Evolutionary conservation across 2,329 filamentous ascomycete species (phyloP), one percentile per base, ranked within the genome.

Genomic region (Talaromyces pinophilus): DNA sequence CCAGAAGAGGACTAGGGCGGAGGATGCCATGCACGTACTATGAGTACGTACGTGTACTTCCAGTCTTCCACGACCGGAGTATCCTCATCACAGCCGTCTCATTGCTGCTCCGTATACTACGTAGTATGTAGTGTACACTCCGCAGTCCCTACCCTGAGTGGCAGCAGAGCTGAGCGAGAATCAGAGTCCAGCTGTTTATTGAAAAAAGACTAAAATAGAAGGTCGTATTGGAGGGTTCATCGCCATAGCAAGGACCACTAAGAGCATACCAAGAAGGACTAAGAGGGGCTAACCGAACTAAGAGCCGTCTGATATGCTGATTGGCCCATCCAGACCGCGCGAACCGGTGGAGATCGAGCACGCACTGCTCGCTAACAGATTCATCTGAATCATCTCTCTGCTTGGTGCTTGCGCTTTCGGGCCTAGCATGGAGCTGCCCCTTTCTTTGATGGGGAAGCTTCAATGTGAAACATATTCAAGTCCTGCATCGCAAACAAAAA

Each of bases 321-420:
- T 55, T 55, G 30, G 52, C 13, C 4, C 3, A 10, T 30, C 13
- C 6, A 8, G 22, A 54, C 28, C 61, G 35, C 46, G 46, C 48
- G 61, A 63, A 63, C 61, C 48, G 35, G 61, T 63, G 61, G 61
- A 62, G 61, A 38, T 40, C 10, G 19, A 19, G 33, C 33, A 15
- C 19, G 25, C 25, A 25, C 10, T 38, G n/a, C 33, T 19, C 38
- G 55, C 55, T 59, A 42, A 40, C 35, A n/a, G 10, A 33, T 48
- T 42, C 17, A n/a, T 28, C 55, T 59, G 25, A 25, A 25, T 25
- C 25, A 13, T 10, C 55, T n/a, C n/a, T 35, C 44, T 22, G 44
- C 35, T 42, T 59, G 57, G 57, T 60, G 57, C 33, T 44, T 44
- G 38, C 59, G 22, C 59, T 13, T 61, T 61, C 17, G 2, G 59